Evolutionary conservation across 1,139 yeast species (phyloP).

Genomic region (Suhomyces choctaworum): DNA sequence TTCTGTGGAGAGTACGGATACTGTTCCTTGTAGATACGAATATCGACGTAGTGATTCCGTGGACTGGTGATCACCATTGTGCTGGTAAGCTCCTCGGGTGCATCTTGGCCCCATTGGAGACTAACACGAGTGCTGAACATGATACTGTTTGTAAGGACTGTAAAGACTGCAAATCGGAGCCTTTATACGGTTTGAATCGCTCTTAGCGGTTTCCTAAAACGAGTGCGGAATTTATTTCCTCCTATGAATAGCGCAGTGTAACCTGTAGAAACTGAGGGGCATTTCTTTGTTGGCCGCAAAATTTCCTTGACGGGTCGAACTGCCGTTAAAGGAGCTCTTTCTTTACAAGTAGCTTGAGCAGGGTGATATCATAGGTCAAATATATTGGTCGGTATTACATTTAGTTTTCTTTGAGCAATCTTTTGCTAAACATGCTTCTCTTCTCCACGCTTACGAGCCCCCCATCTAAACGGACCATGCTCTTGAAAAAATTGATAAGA

Average conservation of each 20-base stretch:
- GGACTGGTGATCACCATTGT: constrained; percentile 56
- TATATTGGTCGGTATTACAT: not conserved
- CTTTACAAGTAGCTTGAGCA: no score
- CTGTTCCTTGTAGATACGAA: constrained; percentile 27
- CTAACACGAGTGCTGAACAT: constrained; percentile 41
- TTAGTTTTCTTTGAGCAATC: constrained; percentile 11
- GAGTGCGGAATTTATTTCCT: constrained; percentile 4
- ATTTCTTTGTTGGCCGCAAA: no score
- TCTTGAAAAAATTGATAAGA: constrained; percentile 36
- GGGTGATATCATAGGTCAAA: no score
- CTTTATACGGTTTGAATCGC: constrained; percentile 3
- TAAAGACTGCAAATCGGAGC: no score
- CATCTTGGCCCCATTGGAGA: constrained; percentile 53
- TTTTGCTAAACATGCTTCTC: constrained; percentile 21
- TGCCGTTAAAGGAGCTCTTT: no score
- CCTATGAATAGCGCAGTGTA: constrained; percentile 1
- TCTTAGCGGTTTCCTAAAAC: constrained; percentile 1
- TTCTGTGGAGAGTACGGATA: constrained; percentile 23
- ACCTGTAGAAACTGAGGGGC: no score
- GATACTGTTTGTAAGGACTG: not conserved
- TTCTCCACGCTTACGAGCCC: constrained; percentile 26
- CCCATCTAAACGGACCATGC: constrained; percentile 45
- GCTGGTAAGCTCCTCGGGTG: constrained; percentile 46
- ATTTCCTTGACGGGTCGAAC: no score
- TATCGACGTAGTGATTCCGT: constrained; percentile 46